Percentiles rank a stretch among this genome's conserved stretches.
phyloP scores from a whole-genome alignment of 768 basidiomycete genomes.

The Mrakia gelida region DNA sequence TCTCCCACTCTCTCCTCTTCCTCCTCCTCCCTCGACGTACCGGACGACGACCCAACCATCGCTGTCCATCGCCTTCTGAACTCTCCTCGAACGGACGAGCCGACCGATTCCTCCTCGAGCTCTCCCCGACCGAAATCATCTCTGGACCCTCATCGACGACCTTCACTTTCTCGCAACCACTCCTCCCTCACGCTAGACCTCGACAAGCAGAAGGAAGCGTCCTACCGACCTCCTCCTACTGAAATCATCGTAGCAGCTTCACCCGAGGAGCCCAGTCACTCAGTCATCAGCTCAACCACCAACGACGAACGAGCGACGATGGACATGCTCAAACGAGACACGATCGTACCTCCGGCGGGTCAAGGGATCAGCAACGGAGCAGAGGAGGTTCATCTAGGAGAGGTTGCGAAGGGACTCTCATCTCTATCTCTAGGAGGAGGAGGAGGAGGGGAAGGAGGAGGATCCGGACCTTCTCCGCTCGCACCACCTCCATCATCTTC shows the following conservation, averaged over 20 bases:
- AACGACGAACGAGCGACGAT: neutral
- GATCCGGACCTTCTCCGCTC: neutral
- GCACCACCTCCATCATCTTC: neutral
- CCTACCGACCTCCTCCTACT: neutral
- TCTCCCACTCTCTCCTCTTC: neutral
- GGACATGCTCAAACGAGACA: neutral
- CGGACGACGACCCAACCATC: neutral
- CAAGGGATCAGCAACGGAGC: neutral
- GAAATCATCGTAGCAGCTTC: constrained; percentile 3
- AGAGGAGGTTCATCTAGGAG: neutral
- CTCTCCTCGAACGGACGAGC: neutral
- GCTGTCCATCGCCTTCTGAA: neutral
- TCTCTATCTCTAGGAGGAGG: too few species aligned
- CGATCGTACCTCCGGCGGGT: neutral
- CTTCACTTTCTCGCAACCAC: neutral
- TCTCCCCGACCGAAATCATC: neutral
- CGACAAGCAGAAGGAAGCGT: neutral
- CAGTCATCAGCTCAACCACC: neutral
- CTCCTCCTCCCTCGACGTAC: neutral
- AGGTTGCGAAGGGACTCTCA: too few species aligned
- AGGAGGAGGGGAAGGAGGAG: too few species aligned
- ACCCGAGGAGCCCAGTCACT: neutral
- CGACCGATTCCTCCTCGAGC: neutral
- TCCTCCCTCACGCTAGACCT: constrained; percentile 1
- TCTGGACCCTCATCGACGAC: neutral